Evolutionary conservation across 495 filamentous ascomycete species (phyloP), one percentile per base, ranked within the genome.

Genomic region (Penicillium turbatum): DNA sequence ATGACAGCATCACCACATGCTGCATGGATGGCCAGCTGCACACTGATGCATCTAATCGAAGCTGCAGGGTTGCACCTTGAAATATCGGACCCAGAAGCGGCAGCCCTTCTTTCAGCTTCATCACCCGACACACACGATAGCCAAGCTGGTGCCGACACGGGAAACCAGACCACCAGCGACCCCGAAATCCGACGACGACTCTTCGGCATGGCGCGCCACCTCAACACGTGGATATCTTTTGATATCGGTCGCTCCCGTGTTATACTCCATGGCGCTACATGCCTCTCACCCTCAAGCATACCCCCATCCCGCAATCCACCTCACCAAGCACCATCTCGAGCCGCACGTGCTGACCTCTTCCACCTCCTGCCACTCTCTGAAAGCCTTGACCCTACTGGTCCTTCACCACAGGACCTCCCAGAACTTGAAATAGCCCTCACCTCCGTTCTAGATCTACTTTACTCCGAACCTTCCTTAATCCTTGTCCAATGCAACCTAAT

Each of bases 11-110:
- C 75, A 21, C 79, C 80, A 9, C 73, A 84, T 51, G 66, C 72
- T 6, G 66, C 76, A 17, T 82, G 79, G 78, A 77, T 82, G 71
- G 77, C 78, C 3, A 80, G 75, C 40, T 79, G 76, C 56, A 78
- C 71, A 7, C 55, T 79, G 24, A 77, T 84, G 69, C 80, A 83
- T 51, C 57, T 82, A 42, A 67, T 79, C 21, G 80, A 83, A 57
- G 72, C 79, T 0, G 72, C 73, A 9, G 78, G 79, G 3, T 59
- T 82, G 4, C 78, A 82, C 41, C 60, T 74, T 11, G 77, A 82
- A 55, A 54, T 56, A 0, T 44, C 74, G 19, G 49, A 60, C 35
- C 36, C 48, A 36, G 54, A 58, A 35, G 24, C 61, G 24, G 50
- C 55, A 50, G 41, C 58, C 24, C 48, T 62, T 6, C 35, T 49